Conservation (phyloP, 345 rosid species). For the Punica granatum region DNA sequence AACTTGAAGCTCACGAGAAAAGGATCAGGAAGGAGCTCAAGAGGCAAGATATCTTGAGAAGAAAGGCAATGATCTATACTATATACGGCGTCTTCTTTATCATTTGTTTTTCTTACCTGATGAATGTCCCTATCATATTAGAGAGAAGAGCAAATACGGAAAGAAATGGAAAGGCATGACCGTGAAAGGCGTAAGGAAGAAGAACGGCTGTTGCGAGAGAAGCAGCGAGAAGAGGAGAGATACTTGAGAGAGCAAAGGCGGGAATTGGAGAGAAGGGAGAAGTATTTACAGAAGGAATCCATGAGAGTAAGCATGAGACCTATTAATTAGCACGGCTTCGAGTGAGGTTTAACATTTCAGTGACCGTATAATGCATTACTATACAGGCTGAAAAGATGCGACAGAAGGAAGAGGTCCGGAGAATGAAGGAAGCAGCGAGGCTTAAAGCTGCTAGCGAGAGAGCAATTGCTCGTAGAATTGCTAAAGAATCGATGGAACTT, state of each 20-base stretch:
- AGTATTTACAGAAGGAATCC: conserved; percentile 73
- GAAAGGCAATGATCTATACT: conserved; percentile 44
- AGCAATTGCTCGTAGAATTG: conserved; percentile 81
- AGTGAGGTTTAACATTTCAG: neutral
- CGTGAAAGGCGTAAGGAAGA: conserved; percentile 94
- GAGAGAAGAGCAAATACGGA: conserved; percentile 78
- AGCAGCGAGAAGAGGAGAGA: conserved; percentile 90
- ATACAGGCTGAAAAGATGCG: conserved; percentile 73
- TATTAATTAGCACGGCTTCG: neutral
- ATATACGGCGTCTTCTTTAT: conserved; percentile 6
- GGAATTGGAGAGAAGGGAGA: conserved; percentile 82
- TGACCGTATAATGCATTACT: neutral
- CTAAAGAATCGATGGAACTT: conserved; percentile 80
- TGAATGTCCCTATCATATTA: conserved; percentile 19
- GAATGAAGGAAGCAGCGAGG: conserved; percentile 71
- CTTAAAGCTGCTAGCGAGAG: conserved; percentile 86
- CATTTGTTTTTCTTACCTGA: conserved; percentile 6
- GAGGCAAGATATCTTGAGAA: conserved; percentile 68
- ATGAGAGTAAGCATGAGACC: conserved; percentile 46
- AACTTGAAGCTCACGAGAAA: conserved; percentile 84
- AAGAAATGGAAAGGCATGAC: conserved; percentile 82
- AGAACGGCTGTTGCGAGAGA: conserved; percentile 81
- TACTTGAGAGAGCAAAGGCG: conserved; percentile 70
- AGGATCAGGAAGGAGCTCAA: conserved; percentile 82
- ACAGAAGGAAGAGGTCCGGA: conserved; percentile 77